Conservation (phyloP, 2,329 filamentous ascomycete genomes). For the Aspergillus ochraceoroseus region DNA sequence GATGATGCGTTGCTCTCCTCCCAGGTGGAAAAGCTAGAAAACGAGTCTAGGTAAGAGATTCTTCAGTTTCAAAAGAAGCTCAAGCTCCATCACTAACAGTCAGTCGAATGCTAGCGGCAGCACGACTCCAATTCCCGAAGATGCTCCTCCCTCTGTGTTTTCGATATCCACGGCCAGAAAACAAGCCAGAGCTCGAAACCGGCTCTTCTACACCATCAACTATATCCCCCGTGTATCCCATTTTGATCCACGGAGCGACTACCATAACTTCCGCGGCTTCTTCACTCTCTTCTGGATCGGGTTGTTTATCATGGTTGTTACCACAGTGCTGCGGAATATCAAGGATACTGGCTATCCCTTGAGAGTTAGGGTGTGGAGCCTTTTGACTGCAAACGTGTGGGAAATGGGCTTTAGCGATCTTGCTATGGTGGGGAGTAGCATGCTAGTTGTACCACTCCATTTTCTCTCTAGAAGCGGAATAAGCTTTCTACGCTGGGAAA, state of each 20-base stretch:
- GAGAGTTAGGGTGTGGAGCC: slow-evolving; percentile 76
- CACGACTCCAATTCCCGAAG: slow-evolving; percentile 76
- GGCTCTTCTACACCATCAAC: slow-evolving; percentile 88
- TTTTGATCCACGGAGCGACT: slow-evolving; percentile 87
- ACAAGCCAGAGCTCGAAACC: slow-evolving; percentile 72
- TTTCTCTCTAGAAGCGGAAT: slow-evolving; percentile 56
- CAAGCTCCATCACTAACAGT: background rate
- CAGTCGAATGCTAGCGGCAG: slow-evolving; percentile 59
- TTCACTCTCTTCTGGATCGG: slow-evolving; percentile 98
- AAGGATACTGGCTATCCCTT: slow-evolving; percentile 89
- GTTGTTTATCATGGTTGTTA: slow-evolving; percentile 92
- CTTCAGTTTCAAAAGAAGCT: background rate
- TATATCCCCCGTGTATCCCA: slow-evolving; percentile 88
- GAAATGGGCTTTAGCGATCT: slow-evolving; percentile 79
- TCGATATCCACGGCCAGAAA: slow-evolving; percentile 80
- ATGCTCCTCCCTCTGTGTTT: slow-evolving; percentile 88
- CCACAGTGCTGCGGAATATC: slow-evolving; percentile 84
- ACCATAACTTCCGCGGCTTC: slow-evolving; percentile 93
- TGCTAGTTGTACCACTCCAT: slow-evolving; percentile 69
- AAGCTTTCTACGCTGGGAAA: slow-evolving; percentile 63
- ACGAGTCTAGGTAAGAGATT: slow-evolving; percentile 36
- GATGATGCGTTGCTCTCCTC: slow-evolving; percentile 26
- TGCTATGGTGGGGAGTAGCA: slow-evolving; percentile 75
- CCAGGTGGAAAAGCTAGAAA: slow-evolving; percentile 27
- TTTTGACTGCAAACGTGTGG: slow-evolving; percentile 85